These are phyloP conservation scores for Rachicladosporium sp. DNA, from an alignment of 2,329 filamentous ascomycete genomes.

Conservation along the genomic window DNA sequence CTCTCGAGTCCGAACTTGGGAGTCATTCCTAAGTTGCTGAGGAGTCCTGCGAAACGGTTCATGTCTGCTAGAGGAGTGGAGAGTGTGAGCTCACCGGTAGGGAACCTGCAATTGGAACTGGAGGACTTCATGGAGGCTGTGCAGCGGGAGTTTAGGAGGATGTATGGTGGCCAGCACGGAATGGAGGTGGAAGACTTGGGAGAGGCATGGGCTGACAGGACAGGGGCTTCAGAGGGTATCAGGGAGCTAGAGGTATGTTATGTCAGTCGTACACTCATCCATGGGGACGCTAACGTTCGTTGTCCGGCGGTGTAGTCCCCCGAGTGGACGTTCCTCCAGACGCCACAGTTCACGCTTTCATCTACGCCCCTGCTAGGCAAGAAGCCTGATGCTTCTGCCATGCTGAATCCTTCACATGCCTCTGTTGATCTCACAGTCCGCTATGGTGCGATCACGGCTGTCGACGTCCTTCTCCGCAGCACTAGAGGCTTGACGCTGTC, in stretches of 20 bases:
- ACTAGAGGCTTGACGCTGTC: conserved; percentile 16
- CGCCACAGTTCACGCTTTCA: conserved; percentile 63
- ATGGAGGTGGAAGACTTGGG: conserved; percentile 37
- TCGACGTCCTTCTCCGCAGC: conserved; percentile 21
- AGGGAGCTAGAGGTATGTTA: conserved; percentile 46
- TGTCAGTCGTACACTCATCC: conserved; percentile 21
- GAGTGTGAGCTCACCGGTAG: conserved; percentile 74
- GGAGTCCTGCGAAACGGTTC: conserved; percentile 63
- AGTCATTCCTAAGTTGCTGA: conserved; percentile 56
- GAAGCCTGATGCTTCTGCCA: conserved; percentile 3
- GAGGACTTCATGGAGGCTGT: conserved; percentile 33
- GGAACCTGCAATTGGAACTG: conserved; percentile 56
- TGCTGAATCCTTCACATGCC: conserved; percentile 1
- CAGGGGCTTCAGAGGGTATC: conserved; percentile 49
- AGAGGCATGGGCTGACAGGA: conserved; percentile 38
- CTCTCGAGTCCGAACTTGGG: conserved; percentile 63
- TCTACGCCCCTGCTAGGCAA: conserved; percentile 4
- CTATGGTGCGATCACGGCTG: conserved; percentile 45
- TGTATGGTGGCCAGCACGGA: conserved; percentile 44
- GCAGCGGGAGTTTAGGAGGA: conserved; percentile 46
- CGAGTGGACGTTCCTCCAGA: conserved; percentile 75
- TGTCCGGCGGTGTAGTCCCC: conserved; percentile 45
- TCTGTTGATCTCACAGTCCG: conserved; percentile 26
- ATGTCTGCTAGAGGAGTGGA: conserved; percentile 78
- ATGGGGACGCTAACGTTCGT: no score